These are phyloP conservation scores for Trametes maxima DNA, from an alignment of 768 basidiomycete genomes.

Conservation along the genomic window DNA sequence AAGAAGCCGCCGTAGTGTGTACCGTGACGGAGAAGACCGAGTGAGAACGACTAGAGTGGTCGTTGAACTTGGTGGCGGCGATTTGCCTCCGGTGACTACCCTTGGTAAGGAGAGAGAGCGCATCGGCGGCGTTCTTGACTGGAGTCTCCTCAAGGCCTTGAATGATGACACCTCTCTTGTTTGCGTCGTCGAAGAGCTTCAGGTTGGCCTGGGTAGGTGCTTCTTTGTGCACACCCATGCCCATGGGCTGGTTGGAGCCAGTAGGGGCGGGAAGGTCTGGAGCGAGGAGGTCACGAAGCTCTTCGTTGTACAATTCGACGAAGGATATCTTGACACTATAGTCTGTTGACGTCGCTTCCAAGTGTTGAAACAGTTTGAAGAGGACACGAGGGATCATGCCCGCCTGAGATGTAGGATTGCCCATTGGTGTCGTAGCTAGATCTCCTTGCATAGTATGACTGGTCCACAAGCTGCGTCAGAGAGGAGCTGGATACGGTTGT, in stretches of 20 bases:
- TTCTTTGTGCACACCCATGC: conserved; percentile 58
- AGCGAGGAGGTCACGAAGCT: conserved; percentile 90
- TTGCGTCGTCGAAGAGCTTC: conserved; percentile 92
- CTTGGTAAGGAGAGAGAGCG: conserved; percentile 80
- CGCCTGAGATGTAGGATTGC: conserved; percentile 85
- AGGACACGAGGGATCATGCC: conserved; percentile 96
- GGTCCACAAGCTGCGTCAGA: conserved; percentile 2
- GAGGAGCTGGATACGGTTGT: neutral
- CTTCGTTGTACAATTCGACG: conserved; percentile 97
- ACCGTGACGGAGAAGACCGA: conserved; percentile 97
- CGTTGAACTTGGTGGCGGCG: conserved; percentile 96
- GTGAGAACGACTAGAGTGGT: conserved; percentile 96
- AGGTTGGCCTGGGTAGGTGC: conserved; percentile 51
- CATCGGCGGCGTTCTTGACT: conserved; percentile 82
- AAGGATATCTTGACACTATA: conserved; percentile 94
- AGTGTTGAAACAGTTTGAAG: conserved; percentile 86
- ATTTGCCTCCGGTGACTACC: conserved; percentile 91
- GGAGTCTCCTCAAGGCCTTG: conserved; percentile 92
- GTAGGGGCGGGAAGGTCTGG: conserved; percentile 72
- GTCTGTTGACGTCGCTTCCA: conserved; percentile 76
- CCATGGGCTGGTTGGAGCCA: conserved; percentile 78
- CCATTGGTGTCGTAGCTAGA: conserved; percentile 76
- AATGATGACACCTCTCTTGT: conserved; percentile 87
- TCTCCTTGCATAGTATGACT: conserved; percentile 99
- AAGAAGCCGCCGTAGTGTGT: conserved; percentile 81